A percentile compares a stretch with the other conserved stretches of the same genome.
These are phyloP conservation scores for Rhizopus arrhizus DNA, from an alignment of 371 early-diverging fungal species.

Conservation along the genomic window DNA sequence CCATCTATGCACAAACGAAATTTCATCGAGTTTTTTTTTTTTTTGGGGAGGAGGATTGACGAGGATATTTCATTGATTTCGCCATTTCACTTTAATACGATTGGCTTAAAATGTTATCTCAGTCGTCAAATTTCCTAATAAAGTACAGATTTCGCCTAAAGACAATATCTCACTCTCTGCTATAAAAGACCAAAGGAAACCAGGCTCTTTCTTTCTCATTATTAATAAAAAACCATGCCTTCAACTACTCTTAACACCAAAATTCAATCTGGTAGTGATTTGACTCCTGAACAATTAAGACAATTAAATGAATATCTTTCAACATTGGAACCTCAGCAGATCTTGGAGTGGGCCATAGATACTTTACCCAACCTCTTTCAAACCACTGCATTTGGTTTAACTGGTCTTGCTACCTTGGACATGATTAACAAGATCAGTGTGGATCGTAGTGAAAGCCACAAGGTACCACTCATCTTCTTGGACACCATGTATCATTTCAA, in stretches of 20 bases:
- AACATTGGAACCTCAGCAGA: conserved; percentile 71
- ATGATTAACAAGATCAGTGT: conserved; percentile 71
- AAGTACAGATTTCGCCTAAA: not conserved
- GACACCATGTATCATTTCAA: conserved; percentile 92
- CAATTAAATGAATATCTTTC: conserved; percentile 66
- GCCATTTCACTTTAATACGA: conserved; percentile 34
- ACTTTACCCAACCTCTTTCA: conserved; percentile 83
- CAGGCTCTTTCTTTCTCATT: conserved; percentile 1
- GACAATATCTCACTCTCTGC: not conserved
- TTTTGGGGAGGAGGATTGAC: conserved; percentile 13
- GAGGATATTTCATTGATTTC: conserved; percentile 31
- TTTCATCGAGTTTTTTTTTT: not conserved
- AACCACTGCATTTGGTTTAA: conserved; percentile 91
- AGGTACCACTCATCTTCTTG: conserved; percentile 86
- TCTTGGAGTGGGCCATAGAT: conserved; percentile 87
- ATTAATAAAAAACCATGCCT: conserved; percentile 28
- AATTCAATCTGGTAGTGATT: conserved; percentile 42
- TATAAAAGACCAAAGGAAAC: not conserved
- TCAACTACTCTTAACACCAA: conserved; percentile 23
- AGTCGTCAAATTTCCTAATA: conserved; percentile 21
- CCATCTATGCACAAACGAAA: not conserved
- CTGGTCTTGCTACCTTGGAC: conserved; percentile 78
- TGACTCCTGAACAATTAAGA: conserved; percentile 67
- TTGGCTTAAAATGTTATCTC: conserved; percentile 34
- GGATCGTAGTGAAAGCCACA: conserved; percentile 54